phyloP scores from a whole-genome alignment of 2,329 filamentous ascomycete species.

The Tolypocladium ophioglossoides region DNA sequence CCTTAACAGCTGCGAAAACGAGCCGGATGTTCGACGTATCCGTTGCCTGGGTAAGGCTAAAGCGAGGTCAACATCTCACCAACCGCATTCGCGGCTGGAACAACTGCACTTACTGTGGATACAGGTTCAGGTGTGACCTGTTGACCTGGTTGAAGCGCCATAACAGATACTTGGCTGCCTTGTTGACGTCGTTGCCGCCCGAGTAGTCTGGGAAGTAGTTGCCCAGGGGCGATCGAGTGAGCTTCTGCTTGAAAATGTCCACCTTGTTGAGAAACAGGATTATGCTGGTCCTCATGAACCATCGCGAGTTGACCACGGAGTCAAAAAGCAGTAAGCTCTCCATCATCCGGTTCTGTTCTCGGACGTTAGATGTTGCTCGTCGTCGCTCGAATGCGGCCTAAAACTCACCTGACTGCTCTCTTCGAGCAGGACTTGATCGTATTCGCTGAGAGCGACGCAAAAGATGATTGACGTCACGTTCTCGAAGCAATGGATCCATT shows the following conservation, averaged over 20 bases:
- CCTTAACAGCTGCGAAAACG: slow-evolving; percentile 96
- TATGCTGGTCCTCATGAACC: slow-evolving; percentile 98
- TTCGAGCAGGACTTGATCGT: slow-evolving; percentile 92
- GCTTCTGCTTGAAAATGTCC: slow-evolving; percentile 93
- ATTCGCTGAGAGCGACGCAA: slow-evolving; percentile 94
- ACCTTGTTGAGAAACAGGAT: slow-evolving; percentile 99
- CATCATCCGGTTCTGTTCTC: slow-evolving; percentile 93
- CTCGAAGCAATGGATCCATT: slow-evolving; percentile 99
- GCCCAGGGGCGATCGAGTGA: slow-evolving; percentile 75
- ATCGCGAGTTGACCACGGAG: slow-evolving; percentile 95
- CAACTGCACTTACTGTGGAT: slow-evolving; percentile 69
- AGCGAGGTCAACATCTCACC: not conserved
- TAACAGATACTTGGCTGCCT: slow-evolving; percentile 91
- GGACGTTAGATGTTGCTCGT: not conserved
- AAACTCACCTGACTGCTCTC: slow-evolving; percentile 82
- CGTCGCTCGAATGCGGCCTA: not conserved
- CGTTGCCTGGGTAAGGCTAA: slow-evolving; percentile 91
- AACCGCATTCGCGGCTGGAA: no score
- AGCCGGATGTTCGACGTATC: slow-evolving; percentile 97
- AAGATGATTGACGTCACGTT: slow-evolving; percentile 99
- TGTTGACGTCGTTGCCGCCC: slow-evolving; percentile 93
- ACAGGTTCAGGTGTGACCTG: slow-evolving; percentile 86
- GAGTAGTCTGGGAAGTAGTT: slow-evolving; percentile 99
- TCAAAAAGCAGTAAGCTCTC: slow-evolving; percentile 94
- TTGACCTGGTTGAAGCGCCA: slow-evolving; percentile 99